Base-by-base conservation (phyloP, 345 rosid species). In the Adansonia digitata region DNA sequence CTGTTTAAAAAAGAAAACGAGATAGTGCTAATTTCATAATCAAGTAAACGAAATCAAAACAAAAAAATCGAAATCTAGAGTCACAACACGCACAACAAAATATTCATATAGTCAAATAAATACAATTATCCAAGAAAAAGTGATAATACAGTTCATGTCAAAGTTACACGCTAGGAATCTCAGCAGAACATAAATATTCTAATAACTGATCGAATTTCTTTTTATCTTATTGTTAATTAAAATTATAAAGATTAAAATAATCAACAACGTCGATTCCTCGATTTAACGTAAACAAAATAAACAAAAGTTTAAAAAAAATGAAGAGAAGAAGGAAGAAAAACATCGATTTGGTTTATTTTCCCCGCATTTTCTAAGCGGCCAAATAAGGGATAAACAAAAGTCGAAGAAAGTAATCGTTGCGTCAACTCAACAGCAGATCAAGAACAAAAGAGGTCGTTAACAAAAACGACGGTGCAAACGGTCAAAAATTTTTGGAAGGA, bases 301-400 rank as follows among this genome's bases (percentile, higher is more conserved):
- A 40, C 22, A 42, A 7, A 11, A 26, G 1, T 43, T 17, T 22
- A 20, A 64, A 4, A 1, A 17, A 51, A 12, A 14, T 5, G 5
- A 3, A 18, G 18, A 24, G 49, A 20, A 46, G 13, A 24, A 10
- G 9, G 3, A 3, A 27, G 11, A 11, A 22, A 48, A 75, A 80
- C 60, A 61, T 2, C n/a, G 59, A 15, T 29, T 46, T 49, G 31
- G 43, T 27, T 9, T 24, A 2, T 71, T 67, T 56, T 13, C 26
- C 55, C 31, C 11, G 22, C 53, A 72, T 69, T 73, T 66, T 45
- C 78, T 20, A 59, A 40, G 65, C 37, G 60, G 75, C 78, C 81
- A 73, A 79, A 74, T 73, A 53, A 52, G 34, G 14, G 60, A 18
- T 0, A 53, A 62, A 14, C 15, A 74, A 43, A 43, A 40, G 3